A percentile compares a stretch with the other conserved stretches of the same genome.
These are phyloP conservation scores for Globisporangium parvum DNA, from an alignment of 352 stramenopile genomes.

Conservation along the genomic window DNA sequence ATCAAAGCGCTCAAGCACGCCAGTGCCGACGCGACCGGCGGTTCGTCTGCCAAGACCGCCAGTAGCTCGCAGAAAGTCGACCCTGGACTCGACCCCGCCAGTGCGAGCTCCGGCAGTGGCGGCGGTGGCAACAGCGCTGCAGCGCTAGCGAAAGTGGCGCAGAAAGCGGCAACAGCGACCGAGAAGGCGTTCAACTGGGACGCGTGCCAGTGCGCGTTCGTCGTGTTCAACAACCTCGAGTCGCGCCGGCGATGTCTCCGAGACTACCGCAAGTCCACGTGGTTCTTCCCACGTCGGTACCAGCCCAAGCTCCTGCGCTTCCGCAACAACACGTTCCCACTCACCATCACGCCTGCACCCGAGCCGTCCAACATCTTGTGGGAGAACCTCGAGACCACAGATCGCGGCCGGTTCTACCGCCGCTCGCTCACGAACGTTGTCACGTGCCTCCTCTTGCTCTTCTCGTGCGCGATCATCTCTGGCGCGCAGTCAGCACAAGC, in stretches of 20 bases:
- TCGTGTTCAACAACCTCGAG: constrained; percentile 87
- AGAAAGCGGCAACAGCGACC: constrained; percentile 21
- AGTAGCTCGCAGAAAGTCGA: too few relatives aligned
- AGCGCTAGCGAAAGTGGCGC: constrained; percentile 11
- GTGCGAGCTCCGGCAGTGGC: neutral
- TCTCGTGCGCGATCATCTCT: constrained; percentile 71
- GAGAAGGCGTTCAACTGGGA: constrained; percentile 45
- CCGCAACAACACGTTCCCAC: constrained; percentile 30
- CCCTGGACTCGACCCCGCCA: too few relatives aligned
- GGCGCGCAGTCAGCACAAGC: constrained; percentile 64
- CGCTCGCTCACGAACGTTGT: constrained; percentile 65
- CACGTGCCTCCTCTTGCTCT: constrained; percentile 67
- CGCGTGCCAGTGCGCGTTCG: constrained; percentile 73
- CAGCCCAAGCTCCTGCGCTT: constrained; percentile 62
- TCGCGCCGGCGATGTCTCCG: constrained; percentile 61
- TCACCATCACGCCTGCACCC: constrained; percentile 48
- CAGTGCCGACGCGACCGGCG: neutral
- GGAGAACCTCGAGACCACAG: constrained; percentile 78
- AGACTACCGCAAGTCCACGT: constrained; percentile 63
- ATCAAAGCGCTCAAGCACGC: constrained; percentile 55
- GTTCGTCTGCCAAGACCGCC: neutral
- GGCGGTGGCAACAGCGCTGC: neutral
- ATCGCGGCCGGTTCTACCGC: constrained; percentile 48
- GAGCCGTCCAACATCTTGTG: constrained; percentile 86
- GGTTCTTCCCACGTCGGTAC: constrained; percentile 34